A percentile compares a stretch with the other conserved stretches of the same genome.
Conservation (phyloP, 345 rosid genomes). For the Trapa incisa region DNA sequence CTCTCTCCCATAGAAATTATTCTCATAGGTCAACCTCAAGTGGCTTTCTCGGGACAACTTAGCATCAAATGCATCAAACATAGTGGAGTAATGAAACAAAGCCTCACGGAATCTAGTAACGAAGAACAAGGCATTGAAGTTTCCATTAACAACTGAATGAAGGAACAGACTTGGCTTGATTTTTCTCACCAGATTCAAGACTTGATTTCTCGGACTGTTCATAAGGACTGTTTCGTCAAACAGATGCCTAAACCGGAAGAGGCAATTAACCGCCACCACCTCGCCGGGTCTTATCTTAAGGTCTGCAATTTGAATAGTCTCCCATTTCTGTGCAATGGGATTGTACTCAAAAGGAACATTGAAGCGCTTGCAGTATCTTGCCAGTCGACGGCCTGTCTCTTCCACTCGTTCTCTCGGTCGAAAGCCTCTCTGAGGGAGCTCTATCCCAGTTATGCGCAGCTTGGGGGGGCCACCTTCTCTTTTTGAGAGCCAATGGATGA, state of each 20-base stretch:
- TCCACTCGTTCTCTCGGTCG: conserved; percentile 29
- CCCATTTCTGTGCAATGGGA: conserved; percentile 30
- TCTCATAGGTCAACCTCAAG: conserved; percentile 19
- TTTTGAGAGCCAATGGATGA: conserved; percentile 24
- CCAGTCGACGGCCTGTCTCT: conserved; percentile 33
- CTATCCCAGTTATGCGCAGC: conserved; percentile 35
- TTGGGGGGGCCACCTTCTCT: conserved; percentile 29
- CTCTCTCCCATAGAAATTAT: conserved; percentile 23
- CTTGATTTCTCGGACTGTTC: conserved; percentile 25
- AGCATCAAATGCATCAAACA: conserved; percentile 26
- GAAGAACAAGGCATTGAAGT: conserved; percentile 30
- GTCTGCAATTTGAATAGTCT: conserved; percentile 23
- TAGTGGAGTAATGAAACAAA: conserved; percentile 25
- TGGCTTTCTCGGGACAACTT: conserved; percentile 23
- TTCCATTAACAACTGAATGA: conserved; percentile 17
- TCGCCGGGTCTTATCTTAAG: conserved; percentile 19
- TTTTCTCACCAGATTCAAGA: conserved; percentile 22
- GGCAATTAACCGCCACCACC: conserved; percentile 34
- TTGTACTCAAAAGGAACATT: conserved; percentile 33
- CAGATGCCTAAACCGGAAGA: conserved; percentile 24
- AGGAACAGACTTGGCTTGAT: conserved; percentile 26
- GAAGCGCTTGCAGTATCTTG: conserved; percentile 30
- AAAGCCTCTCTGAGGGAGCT: conserved; percentile 36
- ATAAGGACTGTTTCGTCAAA: conserved; percentile 27
- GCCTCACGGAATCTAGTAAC: conserved; percentile 35